Evolutionary conservation across 2,329 filamentous ascomycete genomes (phyloP).

Genomic region (Furcasterigmium sp.): DNA sequence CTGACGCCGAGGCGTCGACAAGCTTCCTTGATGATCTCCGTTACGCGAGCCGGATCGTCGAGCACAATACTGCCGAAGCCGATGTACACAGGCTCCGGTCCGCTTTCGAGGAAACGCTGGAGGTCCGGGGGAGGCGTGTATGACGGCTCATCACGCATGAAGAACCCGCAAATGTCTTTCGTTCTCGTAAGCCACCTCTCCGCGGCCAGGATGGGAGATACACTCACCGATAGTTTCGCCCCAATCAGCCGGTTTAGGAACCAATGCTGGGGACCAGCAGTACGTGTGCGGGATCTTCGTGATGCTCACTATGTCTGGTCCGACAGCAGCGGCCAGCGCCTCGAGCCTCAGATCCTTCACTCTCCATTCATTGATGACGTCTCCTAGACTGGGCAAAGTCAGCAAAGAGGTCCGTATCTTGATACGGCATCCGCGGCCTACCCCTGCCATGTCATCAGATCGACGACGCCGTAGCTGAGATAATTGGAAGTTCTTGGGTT

Average conservation of each 20-base stretch:
- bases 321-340: constrained; percentile 63
- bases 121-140: constrained; percentile 54
- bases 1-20: constrained; percentile 23
- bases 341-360: constrained; percentile 61
- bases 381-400: constrained; percentile 1
- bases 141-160: constrained; percentile 11
- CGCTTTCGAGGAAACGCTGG: constrained; percentile 45
- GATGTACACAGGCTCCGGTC: constrained; percentile 58
- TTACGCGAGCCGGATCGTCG: constrained; percentile 45
- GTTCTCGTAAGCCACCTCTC: not conserved
- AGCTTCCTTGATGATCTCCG: constrained; percentile 18
- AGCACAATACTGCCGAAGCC: constrained; percentile 65
- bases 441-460: constrained; percentile 75
- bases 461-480: constrained; percentile 65
- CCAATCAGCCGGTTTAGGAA: constrained; percentile 64
- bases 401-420: not conserved
- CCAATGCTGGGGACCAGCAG: constrained; percentile 67
- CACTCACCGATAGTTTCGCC: constrained; percentile 46
- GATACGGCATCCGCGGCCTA: constrained; percentile 5
- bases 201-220: not conserved
- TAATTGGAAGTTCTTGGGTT: constrained; percentile 60
- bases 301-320: constrained; percentile 62
- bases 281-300: constrained; percentile 70
- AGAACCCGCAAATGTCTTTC: constrained; percentile 16
- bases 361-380: constrained; percentile 53